Base-by-base conservation (phyloP, 2,329 filamentous ascomycete genomes). In the Macrophomina pseudophaseolina region DNA sequence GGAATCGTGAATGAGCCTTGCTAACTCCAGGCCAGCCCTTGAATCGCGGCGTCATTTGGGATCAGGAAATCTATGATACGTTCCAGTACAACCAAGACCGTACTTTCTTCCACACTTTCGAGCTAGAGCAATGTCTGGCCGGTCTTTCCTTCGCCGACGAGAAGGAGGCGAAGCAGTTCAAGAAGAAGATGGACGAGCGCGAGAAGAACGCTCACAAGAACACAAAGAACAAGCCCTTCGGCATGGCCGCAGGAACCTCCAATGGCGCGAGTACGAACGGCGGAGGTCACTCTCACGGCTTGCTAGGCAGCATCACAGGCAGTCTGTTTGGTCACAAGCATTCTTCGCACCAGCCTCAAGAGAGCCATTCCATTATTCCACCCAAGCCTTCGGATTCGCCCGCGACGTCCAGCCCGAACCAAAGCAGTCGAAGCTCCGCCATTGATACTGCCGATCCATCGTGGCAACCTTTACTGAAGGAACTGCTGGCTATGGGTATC, bases 31-130 rank as follows among this genome's bases (percentile, higher is more conserved):
- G 38, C 69, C 75, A 94, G 90, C 86, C 92, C 66, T 84, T 90
- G 60, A 90, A 88, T 75, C 88, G 91, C 76, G 94, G 94, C 67
- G 93, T 97, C 60, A 90, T 97, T 74, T 97, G 93, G 93, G 94
- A 97, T 75, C 94, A 98, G 81, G 95, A 99, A 80, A 93, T 99
- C 73, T 99, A 97, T 81, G 94, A 99, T 72, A 89, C 89, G 60
- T 98, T 97, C 85, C 85, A 86, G 70, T 99, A 98, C 84, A 97
- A 97, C 80, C 94, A 97, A 76, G 95, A 99, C 78, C 90, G 95
- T 69, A 94, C 92, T 68, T 99, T 97, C 81, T 99, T 99, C 81
- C 94, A 98, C 80, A 93, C 92, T 5, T 99, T 99, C 77, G 95
- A 99, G 81, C 86, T 97, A 66, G 94, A 98, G 80, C 89, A 96